Percentiles rank a stretch among this genome's conserved stretches.
Evolutionary conservation across 768 basidiomycete genomes (phyloP).

Genomic region (Phaeolepiota aurea): DNA sequence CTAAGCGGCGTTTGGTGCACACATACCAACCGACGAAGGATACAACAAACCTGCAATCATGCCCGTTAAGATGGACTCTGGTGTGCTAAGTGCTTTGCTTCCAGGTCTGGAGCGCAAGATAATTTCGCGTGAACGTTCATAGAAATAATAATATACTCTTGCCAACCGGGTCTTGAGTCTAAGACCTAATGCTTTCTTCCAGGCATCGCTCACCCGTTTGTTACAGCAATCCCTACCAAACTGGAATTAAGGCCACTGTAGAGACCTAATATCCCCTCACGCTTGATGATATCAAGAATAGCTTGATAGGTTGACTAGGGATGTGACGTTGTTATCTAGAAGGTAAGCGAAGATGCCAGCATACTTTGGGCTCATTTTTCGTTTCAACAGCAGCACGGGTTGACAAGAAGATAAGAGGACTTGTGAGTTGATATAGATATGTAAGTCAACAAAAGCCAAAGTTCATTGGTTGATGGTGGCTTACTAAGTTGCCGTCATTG

Average conservation of each 20-base stretch:
- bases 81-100: conserved; percentile 65
- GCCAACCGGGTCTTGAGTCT: no score
- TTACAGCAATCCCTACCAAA: conserved; percentile 84
- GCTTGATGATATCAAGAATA: conserved; percentile 66
- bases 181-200: no score
- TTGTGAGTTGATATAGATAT: conserved; percentile 24
- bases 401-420: conserved; percentile 87
- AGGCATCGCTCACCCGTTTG: conserved; percentile 80
- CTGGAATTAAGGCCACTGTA: conserved; percentile 85
- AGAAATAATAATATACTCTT: conserved; percentile 92
- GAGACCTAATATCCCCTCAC: conserved; percentile 77
- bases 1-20: conserved; percentile 25
- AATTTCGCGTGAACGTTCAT: conserved; percentile 57
- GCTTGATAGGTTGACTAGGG: conserved; percentile 56
- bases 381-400: conserved; percentile 91
- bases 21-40: neutral
- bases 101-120: conserved; percentile 48
- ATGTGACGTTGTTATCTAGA: neutral
- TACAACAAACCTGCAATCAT: conserved; percentile 77
- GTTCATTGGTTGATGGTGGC: no score
- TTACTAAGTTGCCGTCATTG: conserved; percentile 88
- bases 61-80: conserved; percentile 87
- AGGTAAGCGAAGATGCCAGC: conserved; percentile 7
- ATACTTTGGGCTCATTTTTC: conserved; percentile 68
- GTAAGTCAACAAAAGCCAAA: no score